Conservation (phyloP, 2,329 filamentous ascomycete species). For the Alternaria rosae region DNA sequence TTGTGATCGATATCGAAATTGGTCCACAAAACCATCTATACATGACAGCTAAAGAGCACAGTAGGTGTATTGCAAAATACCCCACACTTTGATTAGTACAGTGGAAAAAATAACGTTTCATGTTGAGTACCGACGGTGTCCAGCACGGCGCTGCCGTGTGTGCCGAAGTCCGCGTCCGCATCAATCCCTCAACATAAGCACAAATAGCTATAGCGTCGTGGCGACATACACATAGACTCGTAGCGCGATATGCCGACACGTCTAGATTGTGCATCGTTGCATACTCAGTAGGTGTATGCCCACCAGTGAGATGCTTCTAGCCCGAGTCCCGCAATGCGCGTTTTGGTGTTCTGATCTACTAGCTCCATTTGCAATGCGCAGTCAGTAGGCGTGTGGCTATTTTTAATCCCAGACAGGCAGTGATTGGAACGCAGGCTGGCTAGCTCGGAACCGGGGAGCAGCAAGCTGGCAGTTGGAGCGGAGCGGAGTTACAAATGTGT, state of each 20-base stretch:
- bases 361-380: background rate
- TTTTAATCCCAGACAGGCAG: too few species aligned
- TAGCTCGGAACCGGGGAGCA: too few species aligned
- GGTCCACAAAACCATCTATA: too few species aligned
- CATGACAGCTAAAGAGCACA: background rate
- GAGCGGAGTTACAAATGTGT: background rate
- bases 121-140: background rate
- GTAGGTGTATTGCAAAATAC: background rate
- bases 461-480: too few species aligned
- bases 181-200: background rate
- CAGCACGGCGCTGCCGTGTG: background rate
- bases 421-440: too few species aligned
- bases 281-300: background rate
- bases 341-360: background rate
- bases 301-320: background rate
- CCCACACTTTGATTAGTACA: background rate
- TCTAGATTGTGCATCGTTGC: background rate
- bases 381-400: too few species aligned
- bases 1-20: too few species aligned
- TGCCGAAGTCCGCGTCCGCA: background rate
- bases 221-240: background rate
- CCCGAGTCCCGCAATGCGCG: background rate
- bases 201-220: background rate
- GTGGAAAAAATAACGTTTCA: background rate
- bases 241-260: background rate